phyloP scores from a whole-genome alignment of 768 basidiomycete species.

The Tulasnella sp. region DNA sequence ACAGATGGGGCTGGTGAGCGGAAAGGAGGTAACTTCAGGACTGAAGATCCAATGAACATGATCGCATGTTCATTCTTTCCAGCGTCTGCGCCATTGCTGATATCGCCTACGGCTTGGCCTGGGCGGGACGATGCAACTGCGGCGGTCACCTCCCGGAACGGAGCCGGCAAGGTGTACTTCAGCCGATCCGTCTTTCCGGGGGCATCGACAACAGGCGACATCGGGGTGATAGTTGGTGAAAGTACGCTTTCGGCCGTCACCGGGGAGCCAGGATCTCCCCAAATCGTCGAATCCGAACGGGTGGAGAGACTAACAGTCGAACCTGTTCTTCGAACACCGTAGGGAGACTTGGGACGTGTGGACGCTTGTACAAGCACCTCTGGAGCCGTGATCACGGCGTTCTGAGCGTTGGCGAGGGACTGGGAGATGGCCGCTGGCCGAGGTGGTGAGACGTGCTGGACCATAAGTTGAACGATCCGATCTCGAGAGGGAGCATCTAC shows the following conservation, averaged over 20 bases:
- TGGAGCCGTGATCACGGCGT: not conserved
- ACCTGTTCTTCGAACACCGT: not conserved
- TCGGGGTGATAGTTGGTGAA: slow-evolving; percentile 47
- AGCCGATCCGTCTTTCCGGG: not conserved
- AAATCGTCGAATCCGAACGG: slow-evolving; percentile 13
- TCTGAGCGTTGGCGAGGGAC: slow-evolving; percentile 12
- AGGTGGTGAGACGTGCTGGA: slow-evolving; percentile 54
- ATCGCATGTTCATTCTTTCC: slow-evolving; percentile 21
- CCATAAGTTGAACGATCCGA: slow-evolving; percentile 41
- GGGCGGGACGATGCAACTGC: slow-evolving; percentile 25
- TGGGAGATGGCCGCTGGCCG: slow-evolving; percentile 22
- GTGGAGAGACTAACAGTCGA: slow-evolving; percentile 11
- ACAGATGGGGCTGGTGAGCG: slow-evolving; percentile 17
- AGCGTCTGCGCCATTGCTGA: slow-evolving; percentile 20
- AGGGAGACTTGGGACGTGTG: slow-evolving; percentile 28
- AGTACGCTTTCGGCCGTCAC: slow-evolving; percentile 23
- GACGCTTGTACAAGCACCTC: slow-evolving; percentile 21
- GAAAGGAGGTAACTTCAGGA: slow-evolving; percentile 25
- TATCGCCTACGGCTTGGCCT: slow-evolving; percentile 19
- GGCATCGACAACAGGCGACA: slow-evolving; percentile 26
- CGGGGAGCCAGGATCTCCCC: slow-evolving; percentile 3
- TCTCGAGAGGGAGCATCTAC: not conserved
- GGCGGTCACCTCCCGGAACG: slow-evolving; percentile 20
- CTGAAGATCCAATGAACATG: slow-evolving; percentile 25
- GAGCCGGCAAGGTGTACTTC: not conserved